Evolutionary conservation across 202 grass and related monocot species (phyloP), one percentile per base, ranked within the genome.

Genomic region (Tripidium arundinaceum): DNA sequence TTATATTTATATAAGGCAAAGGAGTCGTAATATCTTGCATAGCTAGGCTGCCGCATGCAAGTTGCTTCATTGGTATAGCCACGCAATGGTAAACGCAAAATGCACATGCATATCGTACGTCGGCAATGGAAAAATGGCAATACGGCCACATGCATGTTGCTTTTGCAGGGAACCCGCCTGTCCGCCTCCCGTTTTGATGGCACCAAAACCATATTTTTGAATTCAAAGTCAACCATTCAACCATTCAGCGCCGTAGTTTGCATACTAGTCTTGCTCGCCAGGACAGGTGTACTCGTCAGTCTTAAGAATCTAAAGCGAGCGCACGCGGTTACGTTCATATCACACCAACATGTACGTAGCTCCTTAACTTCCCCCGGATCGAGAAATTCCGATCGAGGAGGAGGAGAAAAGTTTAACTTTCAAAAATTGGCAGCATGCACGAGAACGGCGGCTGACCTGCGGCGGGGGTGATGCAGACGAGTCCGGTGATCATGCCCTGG

Each of bases 401-500:
- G 9, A 26, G 6, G 29, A 41, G 22, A 42, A 49, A 36, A 73
- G 11, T 6, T 16, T 50, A 62, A 36, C 4, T 8, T 52, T 37
- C 1, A n/a, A 52, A 8, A 52, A 1, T 22, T 55, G 8, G 8
- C n/a, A 54, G 39, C 40, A 47, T 5, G 14, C 14, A 8, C 1
- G 22, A 31, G 26, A 26, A 42, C 0, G 12, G 25, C 1, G 52
- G 1, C 10, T 4, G 45, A 87, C 86, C 86, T 80, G 86, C 81
- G 38, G 38, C 86, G 4, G 82, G 74, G 14, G 82, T 84, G 74
- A 84, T 84, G 74, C 82, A 84, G 28, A 84, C 82, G 64, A 84
- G 82, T 1, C 82, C 82, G 52, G 82, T 84, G 73, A 84, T 84
- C 82, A 84, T 79, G 27, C 80, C 86, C 76, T 88, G 86, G 22